Evolutionary conservation across 257 asterid genomes (phyloP), one percentile per base, ranked within the genome.

Genomic region (Lithospermum erythrorhizon): DNA sequence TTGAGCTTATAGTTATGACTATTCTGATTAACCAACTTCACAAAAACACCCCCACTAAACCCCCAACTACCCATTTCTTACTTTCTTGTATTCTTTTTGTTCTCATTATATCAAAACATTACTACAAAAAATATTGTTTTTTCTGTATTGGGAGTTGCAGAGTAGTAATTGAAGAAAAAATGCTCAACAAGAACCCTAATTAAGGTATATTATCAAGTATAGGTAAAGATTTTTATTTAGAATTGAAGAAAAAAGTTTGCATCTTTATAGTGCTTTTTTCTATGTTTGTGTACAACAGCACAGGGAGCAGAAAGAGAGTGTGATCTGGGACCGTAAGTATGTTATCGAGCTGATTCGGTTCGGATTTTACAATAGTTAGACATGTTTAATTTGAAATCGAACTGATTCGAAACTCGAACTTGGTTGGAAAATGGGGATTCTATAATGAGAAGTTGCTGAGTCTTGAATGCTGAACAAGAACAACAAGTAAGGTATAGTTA

Each of bases 41-140:
- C 45, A 69, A 70, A 69, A 64, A 66, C 76, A 67, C 83, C 79
- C 58, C 75, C 78, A 58, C 66, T 63, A 67, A 65, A 65, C 73
- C 70, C 72, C 77, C 75, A 80, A 65, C 73, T 72, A 71, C 85
- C 87, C 94, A 85, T 85, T 73, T 68, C 56, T 75, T 75, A 70
- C 60, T 70, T 53, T 32, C 80, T 41, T 41, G 49, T 13, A 56
- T 6, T 13, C 60, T 63, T 68, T 63, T 69, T 61, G 70, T 72
- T 61, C 72, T 72, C 66, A 71, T 82, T 56, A 56, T 11, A 56
- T 56, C 14, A 17, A 22, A 22, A 56, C 30, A 56, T 5, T 56
- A 22, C 6, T 22, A 16, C 24, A 9, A 56, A 20, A 55, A 8
- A 21, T 11, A 35, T 3, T 35, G 47, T 8, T 11, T 35, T 11